These are phyloP conservation scores for Alternaria gaisen DNA, from an alignment of 2,329 filamentous ascomycete genomes.

Conservation along the genomic window DNA sequence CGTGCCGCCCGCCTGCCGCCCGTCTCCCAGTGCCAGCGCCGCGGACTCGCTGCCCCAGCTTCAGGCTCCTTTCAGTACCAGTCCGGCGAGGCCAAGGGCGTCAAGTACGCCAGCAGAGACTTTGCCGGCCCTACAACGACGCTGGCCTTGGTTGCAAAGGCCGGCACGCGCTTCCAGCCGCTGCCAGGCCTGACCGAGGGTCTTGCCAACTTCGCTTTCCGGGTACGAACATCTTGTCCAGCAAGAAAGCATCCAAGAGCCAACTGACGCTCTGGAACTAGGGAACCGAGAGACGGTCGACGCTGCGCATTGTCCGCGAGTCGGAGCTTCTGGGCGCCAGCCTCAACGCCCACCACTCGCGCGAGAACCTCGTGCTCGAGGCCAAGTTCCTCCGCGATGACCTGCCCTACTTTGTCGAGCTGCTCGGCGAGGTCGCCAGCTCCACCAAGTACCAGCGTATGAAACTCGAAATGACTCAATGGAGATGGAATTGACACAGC, in stretches of 20 bases:
- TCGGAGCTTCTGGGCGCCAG: slow-evolving; percentile 93
- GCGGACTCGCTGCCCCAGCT: slow-evolving; percentile 72
- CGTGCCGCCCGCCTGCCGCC: slow-evolving; percentile 68
- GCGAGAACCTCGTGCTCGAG: slow-evolving; percentile 90
- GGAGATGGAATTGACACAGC: slow-evolving; percentile 14
- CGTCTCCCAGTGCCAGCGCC: slow-evolving; percentile 64
- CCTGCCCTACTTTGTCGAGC: slow-evolving; percentile 95
- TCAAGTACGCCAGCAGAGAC: slow-evolving; percentile 94
- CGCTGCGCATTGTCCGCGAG: slow-evolving; percentile 92
- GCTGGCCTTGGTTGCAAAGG: slow-evolving; percentile 90
- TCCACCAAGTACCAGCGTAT: slow-evolving; percentile 83
- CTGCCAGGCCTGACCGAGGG: slow-evolving; percentile 89
- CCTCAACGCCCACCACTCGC: slow-evolving; percentile 86
- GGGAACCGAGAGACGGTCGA: slow-evolving; percentile 88
- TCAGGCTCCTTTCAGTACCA: slow-evolving; percentile 86
- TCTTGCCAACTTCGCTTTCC: slow-evolving; percentile 96
- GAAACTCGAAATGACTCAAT: slow-evolving; percentile 28
- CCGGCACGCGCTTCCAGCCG: slow-evolving; percentile 90
- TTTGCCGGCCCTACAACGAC: slow-evolving; percentile 87
- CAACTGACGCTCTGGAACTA: slow-evolving; percentile 54
- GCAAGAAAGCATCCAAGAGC: not conserved
- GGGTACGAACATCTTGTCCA: slow-evolving; percentile 64
- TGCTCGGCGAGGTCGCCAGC: slow-evolving; percentile 89
- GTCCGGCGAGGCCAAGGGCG: slow-evolving; percentile 81
- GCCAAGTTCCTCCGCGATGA: slow-evolving; percentile 96